A percentile compares a stretch with the other conserved stretches of the same genome.
Evolutionary conservation across 2,329 filamentous ascomycete species (phyloP).

Genomic region (Epichloe bromicola): DNA sequence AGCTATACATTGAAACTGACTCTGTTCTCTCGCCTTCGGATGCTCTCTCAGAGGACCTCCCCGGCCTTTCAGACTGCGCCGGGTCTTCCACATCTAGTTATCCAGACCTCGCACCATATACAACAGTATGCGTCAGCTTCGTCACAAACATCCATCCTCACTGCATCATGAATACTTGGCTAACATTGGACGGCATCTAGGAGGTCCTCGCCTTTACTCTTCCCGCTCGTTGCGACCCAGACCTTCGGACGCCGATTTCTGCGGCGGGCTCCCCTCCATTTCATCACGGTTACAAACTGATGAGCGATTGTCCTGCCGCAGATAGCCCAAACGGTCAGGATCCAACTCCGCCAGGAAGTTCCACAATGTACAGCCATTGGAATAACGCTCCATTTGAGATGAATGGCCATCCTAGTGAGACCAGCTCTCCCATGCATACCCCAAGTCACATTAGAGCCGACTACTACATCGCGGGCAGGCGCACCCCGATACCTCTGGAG

Average conservation of each 20-base stretch:
- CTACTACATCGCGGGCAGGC: slow-evolving; percentile 27
- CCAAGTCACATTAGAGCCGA: slow-evolving; percentile 22
- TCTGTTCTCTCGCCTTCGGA: slow-evolving; percentile 20
- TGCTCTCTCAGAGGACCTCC: slow-evolving; percentile 15
- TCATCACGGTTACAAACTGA: slow-evolving; percentile 29
- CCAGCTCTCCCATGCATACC: slow-evolving; percentile 32
- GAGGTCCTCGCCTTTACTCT: slow-evolving; percentile 21
- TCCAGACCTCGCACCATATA: slow-evolving; percentile 18
- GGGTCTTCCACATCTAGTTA: slow-evolving; percentile 15
- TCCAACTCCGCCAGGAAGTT: slow-evolving; percentile 33
- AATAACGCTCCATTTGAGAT: slow-evolving; percentile 25
- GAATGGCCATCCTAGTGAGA: slow-evolving; percentile 26
- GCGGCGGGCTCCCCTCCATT: slow-evolving; percentile 32
- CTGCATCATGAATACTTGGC: neutral
- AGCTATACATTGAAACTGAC: slow-evolving; percentile 17
- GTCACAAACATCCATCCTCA: neutral
- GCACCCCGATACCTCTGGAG: slow-evolving; percentile 23
- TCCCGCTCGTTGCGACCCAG: slow-evolving; percentile 27
- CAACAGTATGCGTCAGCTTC: slow-evolving; percentile 18
- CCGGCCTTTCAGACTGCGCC: slow-evolving; percentile 15
- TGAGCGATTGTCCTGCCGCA: slow-evolving; percentile 26
- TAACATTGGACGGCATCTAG: slow-evolving; percentile 5
- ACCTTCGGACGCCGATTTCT: slow-evolving; percentile 39
- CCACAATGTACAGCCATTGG: slow-evolving; percentile 32
- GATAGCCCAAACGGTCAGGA: slow-evolving; percentile 26